Percentiles rank a stretch among this genome's conserved stretches.
phyloP scores from a whole-genome alignment of 768 basidiomycete species.

The Calocybe gangraenosa region DNA sequence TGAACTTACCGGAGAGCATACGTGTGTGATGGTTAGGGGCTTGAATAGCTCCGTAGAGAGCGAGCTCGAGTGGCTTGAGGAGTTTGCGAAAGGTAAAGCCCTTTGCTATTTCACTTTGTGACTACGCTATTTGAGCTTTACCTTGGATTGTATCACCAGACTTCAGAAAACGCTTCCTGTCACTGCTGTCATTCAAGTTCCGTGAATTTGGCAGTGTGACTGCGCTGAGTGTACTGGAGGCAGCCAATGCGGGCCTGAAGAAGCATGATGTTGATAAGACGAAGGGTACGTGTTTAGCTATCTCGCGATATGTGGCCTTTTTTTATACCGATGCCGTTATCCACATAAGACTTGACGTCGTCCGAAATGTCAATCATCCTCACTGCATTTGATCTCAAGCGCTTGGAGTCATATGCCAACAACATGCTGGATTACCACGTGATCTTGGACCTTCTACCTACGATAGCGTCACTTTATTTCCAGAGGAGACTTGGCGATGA shows the following conservation, averaged over 20 bases:
- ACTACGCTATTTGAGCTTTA: background rate
- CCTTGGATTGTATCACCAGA: no score
- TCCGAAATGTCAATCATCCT: constrained; percentile 53
- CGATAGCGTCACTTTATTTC: constrained; percentile 80
- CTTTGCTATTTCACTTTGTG: background rate
- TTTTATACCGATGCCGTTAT: no score
- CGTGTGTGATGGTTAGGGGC: constrained; percentile 91
- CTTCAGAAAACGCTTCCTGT: constrained; percentile 87
- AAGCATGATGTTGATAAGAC: constrained; percentile 33
- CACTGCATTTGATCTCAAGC: constrained; percentile 93
- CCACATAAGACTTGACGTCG: constrained; percentile 27
- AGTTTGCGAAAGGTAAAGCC: constrained; percentile 76
- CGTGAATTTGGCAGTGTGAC: constrained; percentile 88
- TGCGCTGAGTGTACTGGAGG: constrained; percentile 85
- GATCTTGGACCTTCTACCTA: constrained; percentile 87
- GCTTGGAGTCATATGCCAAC: constrained; percentile 92
- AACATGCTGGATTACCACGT: constrained; percentile 97
- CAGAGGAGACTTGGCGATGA: constrained; percentile 64
- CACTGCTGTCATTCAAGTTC: constrained; percentile 90
- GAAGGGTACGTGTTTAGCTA: constrained; percentile 26
- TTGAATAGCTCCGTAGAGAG: constrained; percentile 61
- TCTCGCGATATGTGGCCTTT: background rate
- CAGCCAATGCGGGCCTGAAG: constrained; percentile 63
- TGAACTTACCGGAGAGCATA: constrained; percentile 95
- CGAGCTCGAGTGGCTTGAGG: constrained; percentile 79